A percentile compares a stretch with the other conserved stretches of the same genome.
Conservation (phyloP, 805 yeast species). For the Saccharomycopsis microspora region DNA sequence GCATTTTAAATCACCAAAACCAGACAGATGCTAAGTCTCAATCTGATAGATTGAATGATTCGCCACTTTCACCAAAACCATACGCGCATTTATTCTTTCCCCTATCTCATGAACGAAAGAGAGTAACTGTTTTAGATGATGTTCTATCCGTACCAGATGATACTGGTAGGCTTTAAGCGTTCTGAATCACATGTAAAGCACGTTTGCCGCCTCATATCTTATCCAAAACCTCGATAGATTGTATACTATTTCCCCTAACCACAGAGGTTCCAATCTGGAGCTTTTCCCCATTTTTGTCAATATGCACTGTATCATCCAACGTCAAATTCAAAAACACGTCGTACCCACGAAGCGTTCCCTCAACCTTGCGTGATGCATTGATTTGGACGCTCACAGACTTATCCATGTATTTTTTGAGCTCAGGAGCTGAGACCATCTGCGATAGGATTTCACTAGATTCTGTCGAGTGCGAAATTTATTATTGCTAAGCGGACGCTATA, state of each 20-base stretch:
- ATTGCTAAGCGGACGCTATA: not conserved
- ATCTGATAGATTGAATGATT: too few species aligned
- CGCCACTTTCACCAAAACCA: too few species aligned
- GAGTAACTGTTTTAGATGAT: too few species aligned
- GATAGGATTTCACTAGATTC: not conserved
- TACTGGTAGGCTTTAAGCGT: too few species aligned
- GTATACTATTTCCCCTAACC: slow-evolving; percentile 68
- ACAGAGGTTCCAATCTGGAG: slow-evolving; percentile 58
- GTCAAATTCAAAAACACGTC: slow-evolving; percentile 41
- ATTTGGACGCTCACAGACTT: slow-evolving; percentile 63
- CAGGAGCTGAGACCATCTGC: slow-evolving; percentile 50
- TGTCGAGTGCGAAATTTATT: not conserved
- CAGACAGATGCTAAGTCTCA: too few species aligned
- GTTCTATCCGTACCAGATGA: too few species aligned
- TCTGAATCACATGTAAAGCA: too few species aligned
- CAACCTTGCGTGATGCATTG: slow-evolving; percentile 66
- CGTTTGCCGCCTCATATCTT: slow-evolving; percentile 18
- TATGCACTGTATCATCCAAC: slow-evolving; percentile 34
- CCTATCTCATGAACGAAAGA: too few species aligned
- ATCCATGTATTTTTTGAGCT: slow-evolving; percentile 63
- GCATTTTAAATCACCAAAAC: too few species aligned
- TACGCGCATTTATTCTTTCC: too few species aligned
- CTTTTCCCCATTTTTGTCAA: slow-evolving; percentile 36
- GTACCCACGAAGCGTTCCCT: slow-evolving; percentile 78
- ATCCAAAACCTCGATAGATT: slow-evolving; percentile 48